Evolutionary conservation across 2,329 filamentous ascomycete species (phyloP), one percentile per base, ranked within the genome.

Genomic region (Botrytis fragariae): DNA sequence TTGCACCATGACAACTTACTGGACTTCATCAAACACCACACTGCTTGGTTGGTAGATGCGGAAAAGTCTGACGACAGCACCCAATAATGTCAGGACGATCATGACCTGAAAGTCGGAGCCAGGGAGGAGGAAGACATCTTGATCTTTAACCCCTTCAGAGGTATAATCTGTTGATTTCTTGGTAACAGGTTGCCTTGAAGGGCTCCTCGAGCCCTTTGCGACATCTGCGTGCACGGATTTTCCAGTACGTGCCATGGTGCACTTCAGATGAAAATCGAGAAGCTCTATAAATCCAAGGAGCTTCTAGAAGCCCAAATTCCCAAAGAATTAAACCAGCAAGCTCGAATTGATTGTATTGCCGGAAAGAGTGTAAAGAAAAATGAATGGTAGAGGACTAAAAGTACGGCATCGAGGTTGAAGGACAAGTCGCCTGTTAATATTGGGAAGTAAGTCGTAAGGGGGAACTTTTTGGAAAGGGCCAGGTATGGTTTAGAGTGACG

Each of bases 1-100:
- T 29, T 72, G 73, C 37, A 42, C 6, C 39, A n/a, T 25, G 16
- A 35, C n/a, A 65, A 90, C 94, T 82, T 89, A 97, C 94, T 99
- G 96, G 83, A 99, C 96, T 86, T 99, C 96, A 83, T 99, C 96
- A 82, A 99, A 99, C 78, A 99, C 96, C 75, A 99, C 96, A 80
- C 95, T 98, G 80, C 90, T 92, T 73, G 96, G 96, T 83, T 98
- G 94, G 83, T 97, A 98, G 84, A 99, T 98, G 81, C 94, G 91
- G 86, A 97, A 99, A 76, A 98, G 85, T 77, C 96, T 93, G 77
- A 99, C 93, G 77, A 91, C 85, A 72, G 92, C 87, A 69, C 93
- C 93, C 76, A 98, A 79, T 29, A 94, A 77, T 69, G 94, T 97
- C 77, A 98, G 83, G 69, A 87, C 84, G 32, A 89, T 84, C 82